Evolutionary conservation across 805 yeast species (phyloP), one percentile per base, ranked within the genome.

Genomic region (Yarrowia yakushimensis): DNA sequence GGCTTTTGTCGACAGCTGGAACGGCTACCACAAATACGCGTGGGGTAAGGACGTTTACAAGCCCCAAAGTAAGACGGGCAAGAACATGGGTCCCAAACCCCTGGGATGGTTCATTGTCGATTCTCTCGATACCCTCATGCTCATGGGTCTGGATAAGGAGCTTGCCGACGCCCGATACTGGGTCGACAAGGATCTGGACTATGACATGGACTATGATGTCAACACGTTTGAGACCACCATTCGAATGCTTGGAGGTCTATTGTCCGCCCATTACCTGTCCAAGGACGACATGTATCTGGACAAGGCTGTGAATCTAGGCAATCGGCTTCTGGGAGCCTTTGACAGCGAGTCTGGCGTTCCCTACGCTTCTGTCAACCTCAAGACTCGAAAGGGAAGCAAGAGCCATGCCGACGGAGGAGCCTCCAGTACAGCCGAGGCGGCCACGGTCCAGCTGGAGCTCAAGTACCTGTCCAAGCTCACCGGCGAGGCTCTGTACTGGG

Each of bases 91-190:
- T 4, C 83, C 85, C 4, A 55, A 79, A 60, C 97, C 97, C 1
- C 73, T 92, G 66, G 97, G 97, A 1, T 91, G 97, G 97, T 88
- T 91, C 71, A 85, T 91, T 69, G 94, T 92, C 5, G 97, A 91
- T 72, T 81, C 93, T 0, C 74, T 92, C 59, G 97, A 92, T 69
- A 88, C 97, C 0, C 74, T 92, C 78, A 79, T 84, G 76, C 65
- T 91, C 22, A 90, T 91, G 96, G 87, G 81, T 4, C 70, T 82
- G 27, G 74, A 80, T 7, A 85, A 82, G 10, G 91, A 88, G 69
- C 76, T 87, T 31, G 73, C 72, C 36, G 79, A 82, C 28, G 92
- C 96, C 6, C 81, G 83, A 65, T 71, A 81, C 5, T 92, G 97
- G 96, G 87, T 92, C 54, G 79, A 81, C 52, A 76, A 85, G 63